Percentiles rank a stretch among this genome's conserved stretches.
Evolutionary conservation across 2,329 filamentous ascomycete species (phyloP).

Genomic region (Cladophialophora bantiana): DNA sequence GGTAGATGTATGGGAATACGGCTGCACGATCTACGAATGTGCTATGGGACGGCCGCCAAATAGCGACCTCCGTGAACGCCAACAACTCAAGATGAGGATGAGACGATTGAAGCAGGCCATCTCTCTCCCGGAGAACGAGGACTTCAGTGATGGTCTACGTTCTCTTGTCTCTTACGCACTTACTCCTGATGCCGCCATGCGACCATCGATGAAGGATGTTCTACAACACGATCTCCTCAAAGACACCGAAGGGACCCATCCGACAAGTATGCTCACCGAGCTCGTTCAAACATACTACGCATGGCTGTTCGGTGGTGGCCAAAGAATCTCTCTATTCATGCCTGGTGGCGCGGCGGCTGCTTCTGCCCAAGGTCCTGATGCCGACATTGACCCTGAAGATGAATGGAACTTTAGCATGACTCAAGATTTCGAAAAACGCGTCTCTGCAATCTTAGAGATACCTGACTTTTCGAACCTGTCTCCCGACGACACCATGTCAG

Average conservation of each 20-base stretch:
- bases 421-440: slow-evolving; percentile 63
- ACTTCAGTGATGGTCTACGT: slow-evolving; percentile 54
- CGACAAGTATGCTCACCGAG: slow-evolving; percentile 53
- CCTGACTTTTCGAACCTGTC: slow-evolving; percentile 47
- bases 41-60: slow-evolving; percentile 59
- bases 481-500: slow-evolving; percentile 53
- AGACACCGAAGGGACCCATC: slow-evolving; percentile 52
- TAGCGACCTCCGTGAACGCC: slow-evolving; percentile 51
- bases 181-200: slow-evolving; percentile 51
- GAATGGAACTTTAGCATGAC: slow-evolving; percentile 73
- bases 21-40: slow-evolving; percentile 58
- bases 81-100: slow-evolving; percentile 48
- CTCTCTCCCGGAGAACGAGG: slow-evolving; percentile 52
- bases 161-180: slow-evolving; percentile 55
- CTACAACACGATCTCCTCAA: slow-evolving; percentile 55
- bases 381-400: slow-evolving; percentile 54
- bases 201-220: slow-evolving; percentile 57
- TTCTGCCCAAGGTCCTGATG: slow-evolving; percentile 52
- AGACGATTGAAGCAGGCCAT: slow-evolving; percentile 53
- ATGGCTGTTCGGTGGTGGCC: slow-evolving; percentile 57
- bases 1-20: slow-evolving; percentile 61
- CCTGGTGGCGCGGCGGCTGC: slow-evolving; percentile 65
- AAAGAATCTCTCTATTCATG: slow-evolving; percentile 65
- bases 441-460: slow-evolving; percentile 52
- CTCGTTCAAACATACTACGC: slow-evolving; percentile 57